Conservation (phyloP, 768 basidiomycete species). For the Rossbeevera mucosa region DNA sequence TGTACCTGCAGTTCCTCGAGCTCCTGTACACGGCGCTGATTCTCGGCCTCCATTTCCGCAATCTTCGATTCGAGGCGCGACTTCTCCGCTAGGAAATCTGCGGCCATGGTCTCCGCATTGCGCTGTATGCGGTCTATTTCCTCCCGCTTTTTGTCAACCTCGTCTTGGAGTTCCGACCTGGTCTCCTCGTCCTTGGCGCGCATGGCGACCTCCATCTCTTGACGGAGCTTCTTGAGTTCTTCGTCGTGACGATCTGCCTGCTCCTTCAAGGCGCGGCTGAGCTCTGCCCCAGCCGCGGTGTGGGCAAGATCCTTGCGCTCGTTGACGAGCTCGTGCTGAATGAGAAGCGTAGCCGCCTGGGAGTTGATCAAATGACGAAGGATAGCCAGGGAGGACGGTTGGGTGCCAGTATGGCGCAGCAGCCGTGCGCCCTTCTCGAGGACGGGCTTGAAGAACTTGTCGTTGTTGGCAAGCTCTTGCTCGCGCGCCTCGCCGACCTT, state of each 20-base stretch:
- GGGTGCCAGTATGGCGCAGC: conserved; percentile 38
- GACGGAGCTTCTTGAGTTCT: conserved; percentile 44
- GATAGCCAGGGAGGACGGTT: conserved; percentile 39
- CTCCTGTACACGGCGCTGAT: conserved; percentile 11
- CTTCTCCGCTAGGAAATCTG: conserved; percentile 38
- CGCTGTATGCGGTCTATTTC: conserved; percentile 40
- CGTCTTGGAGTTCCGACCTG: conserved; percentile 40
- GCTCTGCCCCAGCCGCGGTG: conserved; percentile 51
- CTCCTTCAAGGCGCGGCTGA: conserved; percentile 45
- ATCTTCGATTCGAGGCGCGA: conserved; percentile 28
- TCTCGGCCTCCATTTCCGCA: conserved; percentile 25
- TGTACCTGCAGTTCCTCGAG: conserved; percentile 27
- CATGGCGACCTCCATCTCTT: conserved; percentile 45
- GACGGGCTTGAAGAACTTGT: conserved; percentile 49
- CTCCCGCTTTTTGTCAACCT: conserved; percentile 39
- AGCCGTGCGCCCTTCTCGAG: conserved; percentile 46
- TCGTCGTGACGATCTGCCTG: conserved; percentile 43
- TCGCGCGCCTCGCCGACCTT: conserved; percentile 43
- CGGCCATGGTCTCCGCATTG: conserved; percentile 38
- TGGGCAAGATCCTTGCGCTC: conserved; percentile 44
- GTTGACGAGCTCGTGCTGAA: conserved; percentile 55
- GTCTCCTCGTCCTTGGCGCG: conserved; percentile 45
- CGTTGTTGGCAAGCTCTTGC: conserved; percentile 37
- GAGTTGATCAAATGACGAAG: conserved; percentile 40
- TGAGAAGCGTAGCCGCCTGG: conserved; percentile 41